Base-by-base conservation (phyloP, 225 moss, liverwort and hornwort genomes). In the Thuidium tamariscinum region DNA sequence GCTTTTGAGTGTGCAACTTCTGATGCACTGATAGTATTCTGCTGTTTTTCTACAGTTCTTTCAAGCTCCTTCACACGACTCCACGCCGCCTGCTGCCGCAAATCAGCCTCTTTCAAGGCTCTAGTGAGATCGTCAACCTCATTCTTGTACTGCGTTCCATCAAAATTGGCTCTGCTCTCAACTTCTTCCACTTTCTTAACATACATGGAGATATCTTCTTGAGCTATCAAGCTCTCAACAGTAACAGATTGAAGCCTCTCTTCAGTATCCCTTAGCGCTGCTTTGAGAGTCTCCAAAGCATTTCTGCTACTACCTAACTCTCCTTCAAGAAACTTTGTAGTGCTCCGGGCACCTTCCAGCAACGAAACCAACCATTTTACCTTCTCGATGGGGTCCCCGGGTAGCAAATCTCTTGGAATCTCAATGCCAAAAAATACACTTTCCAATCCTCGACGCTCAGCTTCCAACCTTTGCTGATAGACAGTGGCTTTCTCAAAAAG, bases 1-100 rank as follows among this genome's bases (percentile, higher is more conserved):
- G 89, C 89, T 80, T 98, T 98, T 30, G 88, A 94, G 57, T 93
- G 95, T 59, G 95, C 93, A 57, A 87, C 88, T 89, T 98, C 97
- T 66, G 93, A 87, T 36, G 89, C 91, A 86, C 88, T 94, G 49
- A 95, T 85, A 79, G 90, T 87, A 83, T 54, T 88, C 83, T 94
- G 90, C 22, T 95, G 94, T 62, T 93, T 88, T 79, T 90, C 90
- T 68, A 97, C 19, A 61, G 73, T 54, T 54, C 90, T 89, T 91
- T 98, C 95, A 82, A 95, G 74, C 71, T 87, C 88, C 89, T 89
- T 88, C 75, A 93, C 87, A 76, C 84, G 89, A 67, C 88, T 91
- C 25, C 74, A 86, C n/a, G 93, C 87, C 21, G 83, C 83, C 52
- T 92, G 91, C 79, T 87, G 87, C 69, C 93, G 89, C 79, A 91